A percentile compares a stretch with the other conserved stretches of the same genome.
Evolutionary conservation across 768 basidiomycete genomes (phyloP).

Genomic region (Suillus luteus): DNA sequence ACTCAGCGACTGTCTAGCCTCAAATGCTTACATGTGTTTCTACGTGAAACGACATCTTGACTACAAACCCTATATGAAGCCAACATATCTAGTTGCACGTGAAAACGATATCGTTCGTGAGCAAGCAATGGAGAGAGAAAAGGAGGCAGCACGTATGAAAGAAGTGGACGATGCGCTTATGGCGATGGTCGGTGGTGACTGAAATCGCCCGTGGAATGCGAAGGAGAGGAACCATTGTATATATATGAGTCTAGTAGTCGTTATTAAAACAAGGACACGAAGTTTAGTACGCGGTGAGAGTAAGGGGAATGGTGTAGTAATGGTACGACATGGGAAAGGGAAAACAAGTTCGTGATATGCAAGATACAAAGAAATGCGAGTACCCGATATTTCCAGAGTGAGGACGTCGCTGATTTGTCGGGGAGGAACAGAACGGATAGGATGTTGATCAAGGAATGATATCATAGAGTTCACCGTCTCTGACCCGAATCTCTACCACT

Average conservation of each 20-base stretch:
- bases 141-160: conserved; percentile 52
- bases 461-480: conserved; percentile 73
- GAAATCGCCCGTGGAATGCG: conserved; percentile 8
- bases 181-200: conserved; percentile 40
- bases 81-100: conserved; percentile 65
- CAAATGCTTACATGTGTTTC: conserved; percentile 92
- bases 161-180: conserved; percentile 70
- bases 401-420: background rate
- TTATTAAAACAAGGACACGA: conserved; percentile 8
- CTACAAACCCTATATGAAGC: conserved; percentile 71
- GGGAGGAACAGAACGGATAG: background rate
- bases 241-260: conserved; percentile 3
- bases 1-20: conserved; percentile 65
- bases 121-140: conserved; percentile 54
- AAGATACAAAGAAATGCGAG: conserved; percentile 9
- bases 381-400: conserved; percentile 1
- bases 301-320: conserved; percentile 1
- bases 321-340: conserved; percentile 9
- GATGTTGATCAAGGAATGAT: conserved; percentile 58
- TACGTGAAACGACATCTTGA: conserved; percentile 90
- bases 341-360: conserved; percentile 14
- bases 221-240: conserved; percentile 8
- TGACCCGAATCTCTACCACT: conserved; percentile 84
- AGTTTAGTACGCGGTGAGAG: conserved; percentile 9
- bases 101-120: conserved; percentile 68